Evolutionary conservation across 345 rosid species (phyloP), one percentile per base, ranked within the genome.

Genomic region (Euphorbia peplus): DNA sequence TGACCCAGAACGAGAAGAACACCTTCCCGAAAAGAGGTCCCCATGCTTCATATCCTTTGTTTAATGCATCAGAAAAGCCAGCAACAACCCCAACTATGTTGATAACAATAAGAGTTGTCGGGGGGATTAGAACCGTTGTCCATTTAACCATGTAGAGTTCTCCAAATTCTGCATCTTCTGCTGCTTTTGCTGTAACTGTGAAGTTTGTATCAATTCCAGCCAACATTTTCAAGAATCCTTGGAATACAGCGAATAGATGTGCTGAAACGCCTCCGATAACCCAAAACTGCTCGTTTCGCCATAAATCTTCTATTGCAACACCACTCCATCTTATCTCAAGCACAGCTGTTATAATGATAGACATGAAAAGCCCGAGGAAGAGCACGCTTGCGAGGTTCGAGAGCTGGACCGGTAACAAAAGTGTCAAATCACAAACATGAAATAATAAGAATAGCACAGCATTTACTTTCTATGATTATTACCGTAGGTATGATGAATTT

Each of bases 261-360:
- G 99, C 97, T 11, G 99, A 95, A 68, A 95, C 96, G 0, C 99
- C 99, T 75, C 97, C 97, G 0, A 95, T 95, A 46, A 95, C 99
- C 99, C 98, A 93, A 69, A 93, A 88, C 68, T 91, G 99, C 76
- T 91, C 99, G 30, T 95, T 95, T 63, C 97, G 86, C 99, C 99
- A 95, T 51, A 86, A 71, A 60, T 95, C 96, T 71, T 91, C 99
- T 1, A 95, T 89, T 87, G 95, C 81, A 50, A 95, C 95, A 30
- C 97, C 96, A 19, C 99, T 95, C 99, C 99, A 95, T 68, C 95
- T 79, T 29, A 90, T 85, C 85, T 95, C 99, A 3, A 95, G 93
- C 12, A 95, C 91, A 0, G 92, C 88, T 0, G 99, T 91, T 14
- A 77, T 50, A 8, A 95, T 95, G 71, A 95, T 95, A 79, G 97